These are phyloP conservation scores for Phialophora verrucosa DNA, from an alignment of 2,329 filamentous ascomycete species.

Conservation along the genomic window DNA sequence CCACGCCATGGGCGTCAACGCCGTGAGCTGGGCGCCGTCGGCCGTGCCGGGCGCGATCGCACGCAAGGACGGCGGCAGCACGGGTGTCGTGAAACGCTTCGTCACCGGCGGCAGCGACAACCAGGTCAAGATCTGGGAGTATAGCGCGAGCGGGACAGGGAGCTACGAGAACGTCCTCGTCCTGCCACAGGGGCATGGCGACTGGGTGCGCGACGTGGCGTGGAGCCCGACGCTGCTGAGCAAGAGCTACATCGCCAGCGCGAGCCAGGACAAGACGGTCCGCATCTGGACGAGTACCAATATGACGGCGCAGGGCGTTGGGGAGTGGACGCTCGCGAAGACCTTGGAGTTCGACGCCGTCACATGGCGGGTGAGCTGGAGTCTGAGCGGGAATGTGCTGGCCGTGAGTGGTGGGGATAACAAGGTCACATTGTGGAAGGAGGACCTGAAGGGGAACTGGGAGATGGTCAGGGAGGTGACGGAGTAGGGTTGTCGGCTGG, in stretches of 20 bases:
- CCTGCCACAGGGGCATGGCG: slow-evolving; percentile 76
- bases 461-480: slow-evolving; percentile 97
- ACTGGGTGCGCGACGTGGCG: slow-evolving; percentile 97
- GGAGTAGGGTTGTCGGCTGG: slow-evolving; percentile 60
- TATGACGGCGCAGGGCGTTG: slow-evolving; percentile 60
- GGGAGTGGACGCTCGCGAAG: slow-evolving; percentile 79
- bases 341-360: slow-evolving; percentile 85
- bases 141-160: slow-evolving; percentile 63
- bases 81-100: slow-evolving; percentile 69
- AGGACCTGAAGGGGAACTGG: slow-evolving; percentile 95
- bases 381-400: slow-evolving; percentile 92
- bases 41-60: slow-evolving; percentile 83
- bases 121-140: slow-evolving; percentile 90
- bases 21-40: slow-evolving; percentile 91
- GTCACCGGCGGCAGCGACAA: slow-evolving; percentile 97
- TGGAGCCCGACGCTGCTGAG: slow-evolving; percentile 95
- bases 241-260: slow-evolving; percentile 95
- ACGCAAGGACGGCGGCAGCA: slow-evolving; percentile 65
- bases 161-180: slow-evolving; percentile 61
- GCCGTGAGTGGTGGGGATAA: slow-evolving; percentile 94
- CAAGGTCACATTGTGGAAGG: slow-evolving; percentile 97
- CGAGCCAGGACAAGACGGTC: slow-evolving; percentile 95
- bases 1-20: slow-evolving; percentile 93
- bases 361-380: slow-evolving; percentile 98
- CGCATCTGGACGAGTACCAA: slow-evolving; percentile 85